Evolutionary conservation across 2,329 filamentous ascomycete species (phyloP).

Genomic region (Fusarium metavorans): DNA sequence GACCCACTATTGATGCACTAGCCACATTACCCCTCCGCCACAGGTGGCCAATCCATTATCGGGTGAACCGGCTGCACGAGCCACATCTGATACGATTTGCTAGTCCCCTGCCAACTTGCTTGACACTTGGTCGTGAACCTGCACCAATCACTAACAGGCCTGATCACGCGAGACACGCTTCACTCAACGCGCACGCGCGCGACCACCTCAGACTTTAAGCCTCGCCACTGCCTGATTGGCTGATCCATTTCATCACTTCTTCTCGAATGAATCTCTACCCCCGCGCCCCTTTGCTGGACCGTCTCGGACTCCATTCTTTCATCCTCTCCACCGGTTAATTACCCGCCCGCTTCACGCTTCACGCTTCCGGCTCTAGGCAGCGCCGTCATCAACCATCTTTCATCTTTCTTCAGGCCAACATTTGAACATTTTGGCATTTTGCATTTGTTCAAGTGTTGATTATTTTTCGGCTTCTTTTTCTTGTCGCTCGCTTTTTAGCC

Average conservation of each 20-base stretch:
- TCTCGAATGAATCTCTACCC: conserved; percentile 24
- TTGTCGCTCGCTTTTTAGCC: conserved; percentile 27
- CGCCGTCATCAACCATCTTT: conserved; percentile 28
- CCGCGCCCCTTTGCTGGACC: conserved; percentile 31
- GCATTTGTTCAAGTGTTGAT: conserved; percentile 1
- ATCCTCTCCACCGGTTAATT: conserved; percentile 39
- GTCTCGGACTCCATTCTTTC: conserved; percentile 36
- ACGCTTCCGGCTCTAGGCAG: conserved; percentile 38
- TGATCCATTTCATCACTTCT: conserved; percentile 18
- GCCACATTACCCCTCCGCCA: not conserved
- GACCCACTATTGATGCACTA: conserved; percentile 6
- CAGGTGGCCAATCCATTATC: not conserved
- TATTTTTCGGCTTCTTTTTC: conserved; percentile 1
- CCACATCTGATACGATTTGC: conserved; percentile 21
- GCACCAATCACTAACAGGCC: conserved; percentile 19
- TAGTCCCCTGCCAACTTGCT: not conserved
- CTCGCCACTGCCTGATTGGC: conserved; percentile 17
- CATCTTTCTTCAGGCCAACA: conserved; percentile 22
- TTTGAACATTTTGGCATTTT: not conserved
- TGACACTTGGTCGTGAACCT: not conserved
- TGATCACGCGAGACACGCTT: conserved; percentile 16
- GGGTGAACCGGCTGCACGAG: not conserved
- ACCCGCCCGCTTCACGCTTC: conserved; percentile 37
- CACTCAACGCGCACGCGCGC: conserved; percentile 29
- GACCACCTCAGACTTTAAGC: conserved; percentile 16